A percentile compares a stretch with the other conserved stretches of the same genome.
Evolutionary conservation across 495 filamentous ascomycete genomes (phyloP).

Genomic region (Umbilicaria muhlenbergii): DNA sequence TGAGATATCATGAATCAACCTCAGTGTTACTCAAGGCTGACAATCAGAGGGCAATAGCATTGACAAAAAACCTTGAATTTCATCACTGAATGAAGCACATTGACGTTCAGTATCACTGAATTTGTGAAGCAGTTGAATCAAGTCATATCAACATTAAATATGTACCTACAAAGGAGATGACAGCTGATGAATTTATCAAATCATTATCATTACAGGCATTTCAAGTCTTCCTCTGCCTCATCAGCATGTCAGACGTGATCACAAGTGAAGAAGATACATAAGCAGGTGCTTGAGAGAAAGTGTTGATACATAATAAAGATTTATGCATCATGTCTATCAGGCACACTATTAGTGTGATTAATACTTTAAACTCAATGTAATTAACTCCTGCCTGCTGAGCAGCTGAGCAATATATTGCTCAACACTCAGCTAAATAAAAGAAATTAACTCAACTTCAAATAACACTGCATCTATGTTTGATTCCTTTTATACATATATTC

Average conservation of each 20-base stretch:
- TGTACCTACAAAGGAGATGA: conserved; percentile 11
- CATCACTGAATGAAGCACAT: conserved; percentile 19
- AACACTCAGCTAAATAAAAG: too few species aligned
- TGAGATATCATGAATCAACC: conserved; percentile 9
- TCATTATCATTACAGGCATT: conserved; percentile 14
- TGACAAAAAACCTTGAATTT: conserved; percentile 18
- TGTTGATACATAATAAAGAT: too few species aligned
- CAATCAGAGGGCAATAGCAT: conserved; percentile 19
- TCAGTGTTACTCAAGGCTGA: conserved; percentile 12
- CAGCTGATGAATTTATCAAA: conserved; percentile 16
- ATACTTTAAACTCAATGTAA: too few species aligned
- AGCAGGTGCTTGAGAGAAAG: too few species aligned
- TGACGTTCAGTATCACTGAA: conserved; percentile 11
- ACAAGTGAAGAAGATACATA: too few species aligned
- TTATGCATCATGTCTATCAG: too few species aligned
- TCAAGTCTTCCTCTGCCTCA: conserved; percentile 11
- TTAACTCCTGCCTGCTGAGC: too few species aligned
- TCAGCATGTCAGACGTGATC: conserved; percentile 1
- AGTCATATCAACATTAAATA: conserved; percentile 14
- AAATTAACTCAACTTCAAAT: too few species aligned
- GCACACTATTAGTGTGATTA: too few species aligned
- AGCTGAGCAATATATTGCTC: too few species aligned
- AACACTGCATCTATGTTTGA: too few species aligned
- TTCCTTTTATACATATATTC: too few species aligned
- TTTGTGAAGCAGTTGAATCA: conserved; percentile 13